Evolutionary conservation across 306 rosid genomes (phyloP).

Genomic region (Coriaria nepalensis): DNA sequence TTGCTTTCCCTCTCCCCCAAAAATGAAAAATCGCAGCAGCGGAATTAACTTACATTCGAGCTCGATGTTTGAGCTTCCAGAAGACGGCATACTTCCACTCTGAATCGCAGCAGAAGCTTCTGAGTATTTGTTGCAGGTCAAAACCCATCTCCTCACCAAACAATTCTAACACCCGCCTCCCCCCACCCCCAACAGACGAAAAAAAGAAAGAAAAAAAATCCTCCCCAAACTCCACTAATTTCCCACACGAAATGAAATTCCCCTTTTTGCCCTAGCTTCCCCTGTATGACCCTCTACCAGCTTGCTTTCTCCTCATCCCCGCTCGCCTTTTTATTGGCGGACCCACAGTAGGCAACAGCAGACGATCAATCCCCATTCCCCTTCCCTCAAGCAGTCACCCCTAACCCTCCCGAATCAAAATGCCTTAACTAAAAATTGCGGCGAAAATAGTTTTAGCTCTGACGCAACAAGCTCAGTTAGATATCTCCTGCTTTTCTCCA

Average conservation of each 20-base stretch:
- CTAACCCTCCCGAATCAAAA: constrained; percentile 18
- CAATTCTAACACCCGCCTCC: constrained; percentile 23
- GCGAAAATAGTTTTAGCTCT: not conserved
- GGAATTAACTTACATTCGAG: constrained; percentile 47
- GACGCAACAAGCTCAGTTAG: too few relatives aligned
- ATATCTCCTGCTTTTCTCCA: too few relatives aligned
- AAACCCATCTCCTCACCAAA: constrained; percentile 38
- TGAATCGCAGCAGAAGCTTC: constrained; percentile 67
- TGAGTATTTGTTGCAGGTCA: constrained; percentile 51
- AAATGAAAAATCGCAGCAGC: not conserved
- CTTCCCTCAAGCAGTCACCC: constrained; percentile 28
- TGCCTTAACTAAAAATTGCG: constrained; percentile 14
- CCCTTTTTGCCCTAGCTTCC: constrained; percentile 55
- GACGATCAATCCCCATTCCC: constrained; percentile 78
- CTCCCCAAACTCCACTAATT: not conserved
- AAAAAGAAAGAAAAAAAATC: too few relatives aligned
- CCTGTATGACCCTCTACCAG: constrained; percentile 97
- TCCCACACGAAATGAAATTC: constrained; percentile 1
- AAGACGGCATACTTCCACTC: constrained; percentile 92
- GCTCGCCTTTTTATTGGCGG: constrained; percentile 99
- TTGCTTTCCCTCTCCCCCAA: not conserved
- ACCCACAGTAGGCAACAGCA: constrained; percentile 67
- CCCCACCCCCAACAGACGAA: not conserved
- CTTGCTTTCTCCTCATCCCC: constrained; percentile 92
- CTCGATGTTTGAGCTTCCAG: constrained; percentile 83